A percentile compares a stretch with the other conserved stretches of the same genome.
These are phyloP conservation scores for Taphrina pruni DNA, from an alignment of 1,139 yeast species.

Conservation along the genomic window DNA sequence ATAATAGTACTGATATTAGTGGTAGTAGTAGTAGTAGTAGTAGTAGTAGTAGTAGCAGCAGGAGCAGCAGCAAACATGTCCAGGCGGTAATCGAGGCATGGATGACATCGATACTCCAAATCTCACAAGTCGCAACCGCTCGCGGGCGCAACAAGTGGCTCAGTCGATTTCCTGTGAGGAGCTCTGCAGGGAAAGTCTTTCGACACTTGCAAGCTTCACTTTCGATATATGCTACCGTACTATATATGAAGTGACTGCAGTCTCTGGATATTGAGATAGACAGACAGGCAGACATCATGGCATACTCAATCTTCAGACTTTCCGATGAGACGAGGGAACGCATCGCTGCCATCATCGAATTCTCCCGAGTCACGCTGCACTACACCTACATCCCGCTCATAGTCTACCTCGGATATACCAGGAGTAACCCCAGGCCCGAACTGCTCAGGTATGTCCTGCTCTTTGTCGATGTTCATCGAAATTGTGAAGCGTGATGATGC, in stretches of 20 bases:
- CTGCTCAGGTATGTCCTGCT: slow-evolving; percentile 20
- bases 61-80: too few species aligned
- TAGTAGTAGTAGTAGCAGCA: too few species aligned
- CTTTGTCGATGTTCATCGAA: too few species aligned
- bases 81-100: too few species aligned
- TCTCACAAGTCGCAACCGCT: too few species aligned
- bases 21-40: too few species aligned
- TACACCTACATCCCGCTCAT: slow-evolving; percentile 39
- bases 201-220: neutral
- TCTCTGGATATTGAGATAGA: too few species aligned
- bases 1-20: too few species aligned
- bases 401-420: slow-evolving; percentile 40
- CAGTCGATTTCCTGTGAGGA: neutral
- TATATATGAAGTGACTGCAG: too few species aligned
- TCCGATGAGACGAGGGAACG: slow-evolving; percentile 41
- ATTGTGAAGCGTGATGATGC: too few species aligned
- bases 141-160: too few species aligned
- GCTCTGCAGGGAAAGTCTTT: slow-evolving; percentile 10
- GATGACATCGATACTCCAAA: too few species aligned
- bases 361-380: slow-evolving; percentile 38
- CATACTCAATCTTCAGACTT: slow-evolving; percentile 34
- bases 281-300: slow-evolving; percentile 5
- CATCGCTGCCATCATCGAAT: slow-evolving; percentile 34
- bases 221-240: neutral
- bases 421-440: slow-evolving; percentile 36